Conservation (phyloP, 2,329 filamentous ascomycete genomes). For the Stagonosporopsis vannaccii region DNA sequence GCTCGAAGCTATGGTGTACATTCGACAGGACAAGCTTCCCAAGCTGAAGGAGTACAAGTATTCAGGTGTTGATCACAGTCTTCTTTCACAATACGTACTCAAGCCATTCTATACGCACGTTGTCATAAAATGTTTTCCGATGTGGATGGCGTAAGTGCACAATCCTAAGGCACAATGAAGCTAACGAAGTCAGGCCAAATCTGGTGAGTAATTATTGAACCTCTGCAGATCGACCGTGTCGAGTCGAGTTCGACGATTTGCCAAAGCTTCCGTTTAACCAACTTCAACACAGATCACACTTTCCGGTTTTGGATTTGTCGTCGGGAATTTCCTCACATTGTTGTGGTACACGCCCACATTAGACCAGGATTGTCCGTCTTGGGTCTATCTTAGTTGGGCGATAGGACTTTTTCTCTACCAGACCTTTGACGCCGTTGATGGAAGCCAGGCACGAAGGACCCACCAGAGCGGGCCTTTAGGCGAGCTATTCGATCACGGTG, state of each 20-base stretch:
- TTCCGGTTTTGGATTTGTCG: constrained; percentile 86
- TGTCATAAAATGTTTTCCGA: constrained; percentile 92
- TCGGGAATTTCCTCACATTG: constrained; percentile 87
- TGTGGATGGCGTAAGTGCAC: constrained; percentile 83
- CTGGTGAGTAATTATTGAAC: constrained; percentile 37
- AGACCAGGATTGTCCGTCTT: constrained; percentile 89
- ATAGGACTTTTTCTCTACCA: constrained; percentile 93
- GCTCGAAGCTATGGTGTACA: constrained; percentile 78
- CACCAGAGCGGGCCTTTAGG: constrained; percentile 91
- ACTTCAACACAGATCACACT: constrained; percentile 72
- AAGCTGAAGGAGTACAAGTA: constrained; percentile 96
- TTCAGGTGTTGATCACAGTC: constrained; percentile 86
- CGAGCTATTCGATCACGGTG: constrained; percentile 95
- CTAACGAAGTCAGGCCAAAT: constrained; percentile 47
- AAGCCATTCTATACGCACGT: constrained; percentile 98
- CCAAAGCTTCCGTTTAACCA: neutral
- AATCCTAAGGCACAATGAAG: neutral
- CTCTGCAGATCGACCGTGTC: neutral
- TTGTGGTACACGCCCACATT: constrained; percentile 96
- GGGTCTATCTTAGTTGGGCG: constrained; percentile 95
- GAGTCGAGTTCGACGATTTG: neutral
- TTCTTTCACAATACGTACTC: constrained; percentile 89
- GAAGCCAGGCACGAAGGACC: constrained; percentile 88
- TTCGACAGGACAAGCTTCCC: constrained; percentile 87
- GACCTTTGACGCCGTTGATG: constrained; percentile 97